phyloP scores from a whole-genome alignment of 2,329 filamentous ascomycete genomes.

The Xylaria sp. region DNA sequence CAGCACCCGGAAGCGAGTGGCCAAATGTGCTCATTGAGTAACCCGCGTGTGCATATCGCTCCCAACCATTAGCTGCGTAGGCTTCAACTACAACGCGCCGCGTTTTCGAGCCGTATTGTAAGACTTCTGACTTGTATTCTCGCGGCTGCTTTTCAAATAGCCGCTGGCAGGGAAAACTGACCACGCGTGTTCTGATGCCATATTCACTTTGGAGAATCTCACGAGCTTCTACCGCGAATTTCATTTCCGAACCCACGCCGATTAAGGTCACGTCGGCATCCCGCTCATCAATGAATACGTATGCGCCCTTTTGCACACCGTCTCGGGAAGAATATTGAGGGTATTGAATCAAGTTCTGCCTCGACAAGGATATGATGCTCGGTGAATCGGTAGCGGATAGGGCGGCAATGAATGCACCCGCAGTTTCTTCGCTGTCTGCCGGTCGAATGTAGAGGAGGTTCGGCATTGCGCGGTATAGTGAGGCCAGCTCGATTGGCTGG shows the following conservation, averaged over 20 bases:
- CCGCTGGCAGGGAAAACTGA: constrained; percentile 59
- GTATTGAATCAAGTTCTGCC: constrained; percentile 55
- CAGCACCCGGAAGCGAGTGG: background rate
- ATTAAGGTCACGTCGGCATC: constrained; percentile 54
- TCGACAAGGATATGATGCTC: constrained; percentile 56
- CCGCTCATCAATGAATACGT: constrained; percentile 50
- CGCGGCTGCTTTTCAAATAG: constrained; percentile 57
- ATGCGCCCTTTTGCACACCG: constrained; percentile 54
- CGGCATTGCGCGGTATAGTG: constrained; percentile 71
- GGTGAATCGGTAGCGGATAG: constrained; percentile 48
- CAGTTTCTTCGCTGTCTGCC: constrained; percentile 67
- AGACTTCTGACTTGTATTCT: constrained; percentile 58
- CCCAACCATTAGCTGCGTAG: constrained; percentile 68
- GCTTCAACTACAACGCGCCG: constrained; percentile 70
- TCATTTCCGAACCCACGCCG: constrained; percentile 38
- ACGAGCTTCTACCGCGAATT: constrained; percentile 51
- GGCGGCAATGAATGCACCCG: constrained; percentile 64
- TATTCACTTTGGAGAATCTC: constrained; percentile 56
- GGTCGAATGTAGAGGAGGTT: constrained; percentile 71
- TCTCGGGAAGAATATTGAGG: constrained; percentile 48
- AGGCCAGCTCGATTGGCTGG: constrained; percentile 68
- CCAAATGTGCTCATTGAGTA: constrained; percentile 20
- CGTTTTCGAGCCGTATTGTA: constrained; percentile 53
- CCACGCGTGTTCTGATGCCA: constrained; percentile 54
- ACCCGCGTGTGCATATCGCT: constrained; percentile 67